Conservation (phyloP, 2,329 filamentous ascomycete species). For the Trichoderma atrobrunneum region DNA sequence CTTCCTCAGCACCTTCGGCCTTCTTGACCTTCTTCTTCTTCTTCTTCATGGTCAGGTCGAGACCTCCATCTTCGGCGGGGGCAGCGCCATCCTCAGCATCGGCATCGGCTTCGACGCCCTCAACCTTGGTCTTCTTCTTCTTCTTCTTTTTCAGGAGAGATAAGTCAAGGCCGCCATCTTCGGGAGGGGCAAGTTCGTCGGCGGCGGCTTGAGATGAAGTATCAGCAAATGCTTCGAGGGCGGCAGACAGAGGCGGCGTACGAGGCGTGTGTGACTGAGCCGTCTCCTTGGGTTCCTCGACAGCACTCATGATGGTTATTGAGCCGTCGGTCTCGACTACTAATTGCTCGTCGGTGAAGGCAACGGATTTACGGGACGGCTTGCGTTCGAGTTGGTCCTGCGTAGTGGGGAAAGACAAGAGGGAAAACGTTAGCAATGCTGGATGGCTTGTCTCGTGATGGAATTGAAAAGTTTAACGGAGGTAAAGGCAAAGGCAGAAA, state of each 20-base stretch:
- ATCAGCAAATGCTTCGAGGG: conserved; percentile 55
- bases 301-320: conserved; percentile 71
- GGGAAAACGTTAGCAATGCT: conserved; percentile 22
- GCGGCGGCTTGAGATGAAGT: conserved; percentile 40
- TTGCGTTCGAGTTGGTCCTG: conserved; percentile 54
- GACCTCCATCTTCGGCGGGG: conserved; percentile 43
- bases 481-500: neutral
- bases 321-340: conserved; percentile 88
- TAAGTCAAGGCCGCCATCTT: conserved; percentile 54
- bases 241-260: conserved; percentile 59
- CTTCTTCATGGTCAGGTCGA: conserved; percentile 64
- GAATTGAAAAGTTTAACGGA: neutral
- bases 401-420: conserved; percentile 24
- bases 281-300: conserved; percentile 73
- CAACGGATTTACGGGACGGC: conserved; percentile 80
- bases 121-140: conserved; percentile 47
- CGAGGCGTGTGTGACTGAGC: conserved; percentile 74
- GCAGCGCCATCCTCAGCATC: conserved; percentile 41
- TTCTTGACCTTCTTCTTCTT: conserved; percentile 79
- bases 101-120: conserved; percentile 44
- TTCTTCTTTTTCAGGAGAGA: conserved; percentile 86
- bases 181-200: conserved; percentile 46
- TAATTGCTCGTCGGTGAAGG: conserved; percentile 83
- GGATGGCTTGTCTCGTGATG: neutral
- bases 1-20: conserved; percentile 57